Evolutionary conservation across 164 flowering plant genomes (phyloP), one percentile per base, ranked within the genome.

Genomic region (Liriodendron chinense): DNA sequence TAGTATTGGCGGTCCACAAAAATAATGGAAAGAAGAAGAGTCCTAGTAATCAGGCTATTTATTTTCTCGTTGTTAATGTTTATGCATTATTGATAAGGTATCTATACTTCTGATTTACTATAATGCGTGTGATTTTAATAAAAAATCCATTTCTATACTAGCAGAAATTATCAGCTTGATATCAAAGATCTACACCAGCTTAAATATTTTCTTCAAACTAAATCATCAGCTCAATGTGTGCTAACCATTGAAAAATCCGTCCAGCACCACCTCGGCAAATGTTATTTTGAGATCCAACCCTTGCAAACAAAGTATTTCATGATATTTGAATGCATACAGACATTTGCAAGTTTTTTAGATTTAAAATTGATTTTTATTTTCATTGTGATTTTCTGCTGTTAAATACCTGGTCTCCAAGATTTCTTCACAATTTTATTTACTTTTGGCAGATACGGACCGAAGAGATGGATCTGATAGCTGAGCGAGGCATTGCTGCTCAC

Each of bases 401-500:
- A 57, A 57, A 20, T 57, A 12, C n/a, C 62, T 13, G 62, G 16
- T 57, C 62, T 57, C 16, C 16, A 13, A 20, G n/a, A 57, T 20
- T 57, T 57, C n/a, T 57, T 13, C n/a, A 13, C 22, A 62, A 10
- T 72, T 70, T 48, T 50, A 68, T 75, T 74, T 49, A 47, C 69
- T 67, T 22, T 70, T 81, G 77, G 74, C 89, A 95, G 99, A 91
- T 96, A 72, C 87, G 97, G 83, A 92, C 97, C 68, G 98, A 92
- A 81, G 99, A 90, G 84, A 96, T 96, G 99, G 90, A 96, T 84
- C 84, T 96, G 81, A 96, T 96, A 74, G 98, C 98, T 72, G 92
- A 94, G 83, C 91, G 99, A 85, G 99, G 99, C 71, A 92, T 96
- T 84, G 98, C 99, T 84, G 88, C 98, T 79, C 97, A 92, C 75